Percentiles rank a stretch among this genome's conserved stretches.
phyloP scores from a whole-genome alignment of 176 grass and related monocot genomes.

The Tuctoria greenei region DNA sequence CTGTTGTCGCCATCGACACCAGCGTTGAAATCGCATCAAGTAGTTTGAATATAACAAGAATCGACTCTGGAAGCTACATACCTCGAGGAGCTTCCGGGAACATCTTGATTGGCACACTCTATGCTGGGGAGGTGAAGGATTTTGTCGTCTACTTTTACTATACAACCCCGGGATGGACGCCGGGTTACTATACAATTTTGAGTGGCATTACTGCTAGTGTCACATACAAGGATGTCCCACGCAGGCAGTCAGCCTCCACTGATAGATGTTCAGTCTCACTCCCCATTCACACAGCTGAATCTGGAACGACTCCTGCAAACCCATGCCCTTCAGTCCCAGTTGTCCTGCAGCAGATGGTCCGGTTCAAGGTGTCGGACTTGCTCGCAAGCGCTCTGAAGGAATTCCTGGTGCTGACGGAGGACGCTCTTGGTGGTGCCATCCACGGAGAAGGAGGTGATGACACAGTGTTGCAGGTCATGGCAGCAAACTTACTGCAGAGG shows the following conservation, averaged over 20 bases:
- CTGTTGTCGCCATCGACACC: neutral
- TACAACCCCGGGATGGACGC: neutral
- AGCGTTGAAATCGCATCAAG: neutral
- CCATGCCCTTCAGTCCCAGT: neutral
- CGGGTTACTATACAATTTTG: neutral
- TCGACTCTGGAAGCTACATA: neutral
- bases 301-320: neutral
- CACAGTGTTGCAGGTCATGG: neutral
- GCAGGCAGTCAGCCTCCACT: neutral
- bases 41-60: neutral
- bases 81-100: neutral
- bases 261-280: neutral
- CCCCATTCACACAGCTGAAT: neutral
- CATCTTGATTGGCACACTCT: neutral
- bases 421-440: neutral
- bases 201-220: neutral
- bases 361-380: neutral
- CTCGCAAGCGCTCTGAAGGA: neutral
- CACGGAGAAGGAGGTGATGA: neutral
- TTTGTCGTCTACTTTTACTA: neutral
- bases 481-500: neutral
- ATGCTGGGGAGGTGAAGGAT: neutral
- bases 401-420: neutral
- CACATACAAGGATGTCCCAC: neutral
- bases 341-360: neutral